phyloP scores from a whole-genome alignment of 1,139 yeast species.

The Magnusiomyces suaveolens region DNA sequence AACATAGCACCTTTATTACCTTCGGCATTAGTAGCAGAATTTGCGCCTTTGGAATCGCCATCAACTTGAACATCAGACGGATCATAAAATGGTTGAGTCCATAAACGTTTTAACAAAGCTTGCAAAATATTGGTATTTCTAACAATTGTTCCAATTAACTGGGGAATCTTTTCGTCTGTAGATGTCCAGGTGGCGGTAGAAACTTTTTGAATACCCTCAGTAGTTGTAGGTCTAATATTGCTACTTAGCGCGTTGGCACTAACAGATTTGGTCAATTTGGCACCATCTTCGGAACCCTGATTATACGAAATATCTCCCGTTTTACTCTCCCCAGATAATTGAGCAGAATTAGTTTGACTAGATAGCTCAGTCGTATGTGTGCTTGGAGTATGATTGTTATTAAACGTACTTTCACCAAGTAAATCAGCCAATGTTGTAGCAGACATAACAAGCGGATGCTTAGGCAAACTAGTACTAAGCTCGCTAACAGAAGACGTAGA shows the following conservation, averaged over 20 bases:
- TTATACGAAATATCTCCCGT: no score
- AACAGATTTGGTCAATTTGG: not conserved
- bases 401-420: not conserved
- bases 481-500: not conserved
- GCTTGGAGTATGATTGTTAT: not conserved
- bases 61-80: not conserved
- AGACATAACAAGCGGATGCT: constrained; percentile 10
- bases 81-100: constrained; percentile 1
- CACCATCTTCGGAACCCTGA: no score
- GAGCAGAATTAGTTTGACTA: no score
- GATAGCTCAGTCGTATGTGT: not conserved
- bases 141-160: not conserved
- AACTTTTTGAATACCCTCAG: not conserved
- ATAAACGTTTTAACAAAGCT: not conserved
- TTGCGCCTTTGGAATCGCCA: not conserved
- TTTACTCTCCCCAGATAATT: no score
- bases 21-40: not conserved
- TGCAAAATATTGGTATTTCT: not conserved
- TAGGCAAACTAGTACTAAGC: constrained; percentile 21
- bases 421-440: constrained; percentile 13
- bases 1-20: not conserved
- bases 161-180: not conserved
- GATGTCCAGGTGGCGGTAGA: constrained; percentile 1
- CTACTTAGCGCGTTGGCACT: not conserved
- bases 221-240: constrained; percentile 1